phyloP scores from a whole-genome alignment of 2,329 filamentous ascomycete genomes.

The Sordariomycetes sp. region DNA sequence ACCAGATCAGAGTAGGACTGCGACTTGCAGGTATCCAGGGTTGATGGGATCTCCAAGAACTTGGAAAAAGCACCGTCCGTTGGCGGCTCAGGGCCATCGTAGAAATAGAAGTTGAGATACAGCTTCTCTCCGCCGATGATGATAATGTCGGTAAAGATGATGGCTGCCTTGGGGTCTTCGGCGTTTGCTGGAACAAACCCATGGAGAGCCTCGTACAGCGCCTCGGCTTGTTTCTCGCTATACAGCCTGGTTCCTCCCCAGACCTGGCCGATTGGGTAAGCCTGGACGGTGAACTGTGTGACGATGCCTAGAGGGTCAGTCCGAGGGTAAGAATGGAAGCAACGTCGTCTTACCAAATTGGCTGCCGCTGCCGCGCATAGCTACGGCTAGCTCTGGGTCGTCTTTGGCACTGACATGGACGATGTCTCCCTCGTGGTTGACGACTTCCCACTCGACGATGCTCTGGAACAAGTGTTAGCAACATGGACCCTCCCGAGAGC shows the following conservation, averaged over 20 bases:
- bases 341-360: constrained; percentile 19
- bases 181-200: constrained; percentile 16
- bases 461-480: not conserved
- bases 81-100: constrained; percentile 20
- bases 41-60: constrained; percentile 14
- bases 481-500: not conserved
- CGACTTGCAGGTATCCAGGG: not conserved
- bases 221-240: constrained; percentile 12
- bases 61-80: constrained; percentile 15
- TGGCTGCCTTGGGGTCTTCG: constrained; percentile 16
- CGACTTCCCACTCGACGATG: constrained; percentile 11
- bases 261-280: constrained; percentile 20
- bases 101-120: constrained; percentile 22
- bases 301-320: constrained; percentile 15
- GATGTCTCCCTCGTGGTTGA: constrained; percentile 14
- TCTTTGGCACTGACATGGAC: constrained; percentile 13
- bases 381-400: constrained; percentile 13
- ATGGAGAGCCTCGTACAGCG: constrained; percentile 21
- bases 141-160: constrained; percentile 16
- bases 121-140: constrained; percentile 10
- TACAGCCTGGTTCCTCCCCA: constrained; percentile 28
- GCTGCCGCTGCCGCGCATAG: constrained; percentile 17
- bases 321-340: no score
- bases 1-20: not conserved
- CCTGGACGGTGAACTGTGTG: constrained; percentile 19